Evolutionary conservation across 2,329 filamentous ascomycete genomes (phyloP).

Genomic region (Apiospora saccharicola): DNA sequence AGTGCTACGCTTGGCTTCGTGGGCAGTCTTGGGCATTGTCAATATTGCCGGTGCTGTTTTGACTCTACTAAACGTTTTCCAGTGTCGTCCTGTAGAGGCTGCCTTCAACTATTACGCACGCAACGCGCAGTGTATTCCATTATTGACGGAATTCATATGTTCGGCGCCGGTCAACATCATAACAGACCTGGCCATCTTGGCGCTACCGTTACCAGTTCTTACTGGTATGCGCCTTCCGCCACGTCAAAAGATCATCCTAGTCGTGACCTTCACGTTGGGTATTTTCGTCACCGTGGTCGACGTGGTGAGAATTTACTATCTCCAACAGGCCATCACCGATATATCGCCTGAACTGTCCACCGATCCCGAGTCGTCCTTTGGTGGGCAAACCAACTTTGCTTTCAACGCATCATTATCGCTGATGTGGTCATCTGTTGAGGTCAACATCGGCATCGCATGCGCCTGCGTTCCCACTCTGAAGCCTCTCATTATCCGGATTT

Average conservation of each 20-base stretch:
- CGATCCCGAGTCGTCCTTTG: constrained; percentile 55
- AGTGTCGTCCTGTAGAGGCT: constrained; percentile 78
- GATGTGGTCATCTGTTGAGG: constrained; percentile 94
- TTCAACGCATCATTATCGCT: constrained; percentile 85
- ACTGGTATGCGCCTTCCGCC: constrained; percentile 84
- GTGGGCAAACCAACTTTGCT: constrained; percentile 60
- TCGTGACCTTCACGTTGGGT: constrained; percentile 86
- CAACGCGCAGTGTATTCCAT: constrained; percentile 58
- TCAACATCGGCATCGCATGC: constrained; percentile 88
- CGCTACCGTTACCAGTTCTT: constrained; percentile 86
- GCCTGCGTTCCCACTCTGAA: constrained; percentile 94
- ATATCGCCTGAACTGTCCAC: constrained; percentile 47
- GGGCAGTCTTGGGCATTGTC: constrained; percentile 77
- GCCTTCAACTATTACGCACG: constrained; percentile 62
- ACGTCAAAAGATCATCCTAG: constrained; percentile 86
- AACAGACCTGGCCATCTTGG: constrained; percentile 86
- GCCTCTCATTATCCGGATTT: constrained; percentile 74
- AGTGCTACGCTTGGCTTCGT: constrained; percentile 83
- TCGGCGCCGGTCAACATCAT: constrained; percentile 92
- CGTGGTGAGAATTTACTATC: constrained; percentile 87
- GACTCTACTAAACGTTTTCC: constrained; percentile 86
- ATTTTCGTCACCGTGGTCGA: constrained; percentile 89
- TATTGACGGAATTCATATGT: constrained; percentile 70
- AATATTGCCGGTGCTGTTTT: constrained; percentile 80
- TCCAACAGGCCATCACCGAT: constrained; percentile 73